phyloP scores from a whole-genome alignment of 1,284 basidiomycete genomes.

The Inonotus hispidus region DNA sequence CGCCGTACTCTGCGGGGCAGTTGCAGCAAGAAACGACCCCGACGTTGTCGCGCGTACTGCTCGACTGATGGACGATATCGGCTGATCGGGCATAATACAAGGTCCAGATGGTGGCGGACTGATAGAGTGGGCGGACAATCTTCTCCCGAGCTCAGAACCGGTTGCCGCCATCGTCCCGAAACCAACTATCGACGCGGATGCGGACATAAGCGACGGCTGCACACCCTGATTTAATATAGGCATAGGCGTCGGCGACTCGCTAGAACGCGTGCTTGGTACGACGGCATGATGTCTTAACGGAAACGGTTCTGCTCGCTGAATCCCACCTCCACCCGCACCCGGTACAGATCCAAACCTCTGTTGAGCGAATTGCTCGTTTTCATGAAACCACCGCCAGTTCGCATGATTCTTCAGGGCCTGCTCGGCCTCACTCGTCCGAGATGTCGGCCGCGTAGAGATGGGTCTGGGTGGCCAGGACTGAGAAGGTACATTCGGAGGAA shows the following conservation, averaged over 20 bases:
- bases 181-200: neutral
- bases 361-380: slow-evolving; percentile 10
- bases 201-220: neutral
- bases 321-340: neutral
- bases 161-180: neutral
- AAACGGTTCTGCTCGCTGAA: neutral
- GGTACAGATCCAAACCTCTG: neutral
- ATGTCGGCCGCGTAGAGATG: neutral
- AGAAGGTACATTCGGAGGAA: slow-evolving; percentile 1
- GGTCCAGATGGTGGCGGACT: neutral
- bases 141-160: neutral
- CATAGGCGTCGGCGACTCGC: neutral
- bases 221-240: neutral
- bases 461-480: neutral
- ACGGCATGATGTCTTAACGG: slow-evolving; percentile 9
- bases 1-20: slow-evolving; percentile 14
- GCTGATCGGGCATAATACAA: slow-evolving; percentile 4
- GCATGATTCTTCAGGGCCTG: slow-evolving; percentile 10
- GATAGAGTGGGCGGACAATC: neutral
- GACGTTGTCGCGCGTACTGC: slow-evolving; percentile 10
- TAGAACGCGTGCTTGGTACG: slow-evolving; percentile 2
- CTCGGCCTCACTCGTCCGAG: neutral
- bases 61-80: slow-evolving; percentile 14
- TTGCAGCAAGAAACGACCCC: slow-evolving; percentile 4
- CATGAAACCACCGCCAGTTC: slow-evolving; percentile 17